phyloP scores from a whole-genome alignment of 2,329 filamentous ascomycete genomes.

The Cordyceps militaris region DNA sequence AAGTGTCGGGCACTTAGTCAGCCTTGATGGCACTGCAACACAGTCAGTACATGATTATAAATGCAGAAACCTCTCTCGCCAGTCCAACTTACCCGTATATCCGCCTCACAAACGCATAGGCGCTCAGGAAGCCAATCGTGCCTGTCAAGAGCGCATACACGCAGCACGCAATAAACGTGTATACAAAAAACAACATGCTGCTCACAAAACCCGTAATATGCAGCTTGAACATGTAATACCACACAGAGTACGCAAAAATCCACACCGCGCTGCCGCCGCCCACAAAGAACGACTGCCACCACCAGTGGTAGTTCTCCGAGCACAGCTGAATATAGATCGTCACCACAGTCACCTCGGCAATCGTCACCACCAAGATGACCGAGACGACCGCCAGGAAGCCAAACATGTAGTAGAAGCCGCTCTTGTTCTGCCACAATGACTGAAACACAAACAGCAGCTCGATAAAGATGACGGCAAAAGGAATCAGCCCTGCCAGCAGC shows the following conservation, averaged over 20 bases:
- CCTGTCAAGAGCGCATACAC: constrained; percentile 77
- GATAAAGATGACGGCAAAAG: constrained; percentile 83
- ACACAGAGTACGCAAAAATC: constrained; percentile 76
- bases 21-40: constrained; percentile 42
- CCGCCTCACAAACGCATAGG: constrained; percentile 74
- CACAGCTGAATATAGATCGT: constrained; percentile 77
- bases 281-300: constrained; percentile 82
- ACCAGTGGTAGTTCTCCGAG: constrained; percentile 84
- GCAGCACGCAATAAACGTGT: constrained; percentile 73
- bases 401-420: constrained; percentile 86
- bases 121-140: constrained; percentile 76
- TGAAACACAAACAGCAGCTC: constrained; percentile 83
- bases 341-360: constrained; percentile 78
- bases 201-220: constrained; percentile 76
- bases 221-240: constrained; percentile 76
- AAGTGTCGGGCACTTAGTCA: constrained; percentile 27
- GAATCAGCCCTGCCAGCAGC: constrained; percentile 68
- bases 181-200: constrained; percentile 75
- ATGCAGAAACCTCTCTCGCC: constrained; percentile 9
- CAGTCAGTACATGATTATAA: constrained; percentile 1
- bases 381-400: constrained; percentile 74
- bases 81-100: constrained; percentile 51
- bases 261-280: constrained; percentile 71
- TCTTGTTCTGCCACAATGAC: constrained; percentile 84
- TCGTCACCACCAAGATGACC: constrained; percentile 64